phyloP scores from a whole-genome alignment of 2,329 filamentous ascomycete species.

The Colletotrichum nymphaeae region DNA sequence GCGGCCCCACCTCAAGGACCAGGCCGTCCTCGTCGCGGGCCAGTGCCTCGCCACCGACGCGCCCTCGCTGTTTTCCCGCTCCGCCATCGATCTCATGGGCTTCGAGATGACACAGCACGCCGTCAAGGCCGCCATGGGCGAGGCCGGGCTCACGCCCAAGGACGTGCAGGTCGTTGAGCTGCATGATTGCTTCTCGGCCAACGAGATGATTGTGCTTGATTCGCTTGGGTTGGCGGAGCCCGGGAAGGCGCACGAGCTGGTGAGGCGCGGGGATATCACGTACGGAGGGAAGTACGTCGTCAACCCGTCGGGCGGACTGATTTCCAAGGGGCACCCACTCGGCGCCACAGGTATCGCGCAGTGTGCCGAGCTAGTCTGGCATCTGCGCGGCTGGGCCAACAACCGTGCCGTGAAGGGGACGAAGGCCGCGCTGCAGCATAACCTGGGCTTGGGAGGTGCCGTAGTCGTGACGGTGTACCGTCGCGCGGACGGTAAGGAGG shows the following conservation, averaged over 20 bases:
- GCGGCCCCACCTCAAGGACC: slow-evolving; percentile 81
- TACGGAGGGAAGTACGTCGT: slow-evolving; percentile 87
- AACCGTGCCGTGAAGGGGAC: slow-evolving; percentile 81
- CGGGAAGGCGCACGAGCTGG: slow-evolving; percentile 92
- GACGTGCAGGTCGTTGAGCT: slow-evolving; percentile 86
- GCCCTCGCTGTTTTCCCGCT: slow-evolving; percentile 80
- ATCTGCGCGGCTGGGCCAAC: slow-evolving; percentile 94
- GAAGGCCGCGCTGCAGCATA: slow-evolving; percentile 85
- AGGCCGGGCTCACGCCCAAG: slow-evolving; percentile 75
- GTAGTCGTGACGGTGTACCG: slow-evolving; percentile 91
- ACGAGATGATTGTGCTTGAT: slow-evolving; percentile 92
- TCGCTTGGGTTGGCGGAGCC: slow-evolving; percentile 81
- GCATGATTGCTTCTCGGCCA: slow-evolving; percentile 96
- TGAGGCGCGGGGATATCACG: slow-evolving; percentile 88
- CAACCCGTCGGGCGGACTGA: slow-evolving; percentile 94
- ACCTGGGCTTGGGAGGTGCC: slow-evolving; percentile 90
- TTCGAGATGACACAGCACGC: slow-evolving; percentile 86
- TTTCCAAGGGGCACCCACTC: slow-evolving; percentile 95
- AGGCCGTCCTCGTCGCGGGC: slow-evolving; percentile 90
- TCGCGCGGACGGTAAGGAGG: slow-evolving; percentile 79
- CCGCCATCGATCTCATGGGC: slow-evolving; percentile 89
- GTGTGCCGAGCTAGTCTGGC: slow-evolving; percentile 95
- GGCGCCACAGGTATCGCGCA: slow-evolving; percentile 96
- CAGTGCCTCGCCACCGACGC: slow-evolving; percentile 89
- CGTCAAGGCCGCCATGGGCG: slow-evolving; percentile 73